Evolutionary conservation across 2,329 filamentous ascomycete genomes (phyloP).

Genomic region (Samsoniella hepiali): DNA sequence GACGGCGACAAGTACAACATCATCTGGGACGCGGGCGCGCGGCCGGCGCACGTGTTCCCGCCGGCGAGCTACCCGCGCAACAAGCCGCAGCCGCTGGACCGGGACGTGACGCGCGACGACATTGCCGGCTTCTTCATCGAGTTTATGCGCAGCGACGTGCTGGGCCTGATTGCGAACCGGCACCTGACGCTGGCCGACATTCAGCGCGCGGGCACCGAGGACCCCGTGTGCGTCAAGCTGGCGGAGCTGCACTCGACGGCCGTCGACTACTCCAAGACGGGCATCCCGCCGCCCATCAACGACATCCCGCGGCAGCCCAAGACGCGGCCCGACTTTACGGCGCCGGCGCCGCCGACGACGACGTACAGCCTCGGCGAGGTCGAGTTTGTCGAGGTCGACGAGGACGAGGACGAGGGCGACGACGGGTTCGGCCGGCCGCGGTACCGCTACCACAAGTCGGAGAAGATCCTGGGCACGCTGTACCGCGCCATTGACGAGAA

Average conservation of each 20-base stretch:
- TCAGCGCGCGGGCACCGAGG: conserved; percentile 45
- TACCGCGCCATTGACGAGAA: conserved; percentile 72
- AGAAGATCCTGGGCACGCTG: conserved; percentile 66
- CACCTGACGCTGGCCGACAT: conserved; percentile 66
- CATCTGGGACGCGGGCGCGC: conserved; percentile 63
- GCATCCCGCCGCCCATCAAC: conserved; percentile 52
- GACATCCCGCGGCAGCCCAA: conserved; percentile 39
- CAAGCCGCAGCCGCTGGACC: conserved; percentile 54
- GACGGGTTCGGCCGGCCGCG: conserved; percentile 43
- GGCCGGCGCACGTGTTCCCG: conserved; percentile 39
- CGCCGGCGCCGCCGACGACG: conserved; percentile 43
- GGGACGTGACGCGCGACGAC: conserved; percentile 58
- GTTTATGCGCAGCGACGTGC: conserved; percentile 66
- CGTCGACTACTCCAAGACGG: conserved; percentile 75
- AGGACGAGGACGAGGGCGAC: conserved; percentile 38
- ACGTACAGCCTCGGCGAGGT: conserved; percentile 45
- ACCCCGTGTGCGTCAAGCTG: conserved; percentile 50
- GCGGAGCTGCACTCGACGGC: conserved; percentile 66
- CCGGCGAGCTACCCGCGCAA: conserved; percentile 70
- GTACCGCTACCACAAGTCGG: conserved; percentile 61
- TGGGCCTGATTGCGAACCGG: conserved; percentile 62
- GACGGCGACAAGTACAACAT: conserved; percentile 81
- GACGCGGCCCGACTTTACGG: conserved; percentile 50
- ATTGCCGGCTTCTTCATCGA: conserved; percentile 80
- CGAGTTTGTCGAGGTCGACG: conserved; percentile 32